A percentile compares a stretch with the other conserved stretches of the same genome.
Evolutionary conservation across 148 eudicot species (phyloP).

Genomic region (Pharnaceum exiguum): DNA sequence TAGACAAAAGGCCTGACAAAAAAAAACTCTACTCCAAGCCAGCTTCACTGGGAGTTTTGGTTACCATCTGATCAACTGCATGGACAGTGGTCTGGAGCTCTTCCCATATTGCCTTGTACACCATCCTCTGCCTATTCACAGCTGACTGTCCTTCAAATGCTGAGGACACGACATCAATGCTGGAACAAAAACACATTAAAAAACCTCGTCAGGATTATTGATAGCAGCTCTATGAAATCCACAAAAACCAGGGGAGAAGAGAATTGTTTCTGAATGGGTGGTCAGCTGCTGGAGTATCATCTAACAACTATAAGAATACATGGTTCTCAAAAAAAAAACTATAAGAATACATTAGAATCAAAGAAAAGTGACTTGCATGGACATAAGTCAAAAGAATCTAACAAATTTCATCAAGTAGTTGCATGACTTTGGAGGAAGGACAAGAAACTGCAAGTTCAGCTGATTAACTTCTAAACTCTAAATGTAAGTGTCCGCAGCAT

Average conservation of each 20-base stretch:
- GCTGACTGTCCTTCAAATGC: slow-evolving; percentile 82
- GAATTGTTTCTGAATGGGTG: too few relatives aligned
- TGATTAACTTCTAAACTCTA: too few relatives aligned
- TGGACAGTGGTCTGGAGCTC: slow-evolving; percentile 85
- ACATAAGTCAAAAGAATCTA: too few relatives aligned
- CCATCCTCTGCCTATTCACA: slow-evolving; percentile 89
- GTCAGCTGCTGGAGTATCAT: too few relatives aligned
- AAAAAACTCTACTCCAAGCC: background rate
- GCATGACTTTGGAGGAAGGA: too few relatives aligned
- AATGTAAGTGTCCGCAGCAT: too few relatives aligned
- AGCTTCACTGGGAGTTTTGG: slow-evolving; percentile 66
- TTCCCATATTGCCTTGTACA: slow-evolving; percentile 97
- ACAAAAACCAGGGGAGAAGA: background rate
- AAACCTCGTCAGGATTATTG: background rate
- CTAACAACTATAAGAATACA: too few relatives aligned
- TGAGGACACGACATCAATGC: slow-evolving; percentile 77
- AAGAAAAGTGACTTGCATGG: too few relatives aligned
- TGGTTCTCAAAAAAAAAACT: too few relatives aligned
- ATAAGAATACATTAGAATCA: too few relatives aligned
- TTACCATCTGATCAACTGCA: slow-evolving; percentile 94
- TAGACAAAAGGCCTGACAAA: background rate
- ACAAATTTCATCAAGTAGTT: too few relatives aligned
- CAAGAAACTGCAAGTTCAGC: too few relatives aligned
- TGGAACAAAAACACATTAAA: slow-evolving; percentile 17
- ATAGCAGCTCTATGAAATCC: background rate